Percentiles rank a stretch among this genome's conserved stretches.
These are phyloP conservation scores for Coniochaeta hoffmannii DNA, from an alignment of 2,329 filamentous ascomycete species.

Conservation along the genomic window DNA sequence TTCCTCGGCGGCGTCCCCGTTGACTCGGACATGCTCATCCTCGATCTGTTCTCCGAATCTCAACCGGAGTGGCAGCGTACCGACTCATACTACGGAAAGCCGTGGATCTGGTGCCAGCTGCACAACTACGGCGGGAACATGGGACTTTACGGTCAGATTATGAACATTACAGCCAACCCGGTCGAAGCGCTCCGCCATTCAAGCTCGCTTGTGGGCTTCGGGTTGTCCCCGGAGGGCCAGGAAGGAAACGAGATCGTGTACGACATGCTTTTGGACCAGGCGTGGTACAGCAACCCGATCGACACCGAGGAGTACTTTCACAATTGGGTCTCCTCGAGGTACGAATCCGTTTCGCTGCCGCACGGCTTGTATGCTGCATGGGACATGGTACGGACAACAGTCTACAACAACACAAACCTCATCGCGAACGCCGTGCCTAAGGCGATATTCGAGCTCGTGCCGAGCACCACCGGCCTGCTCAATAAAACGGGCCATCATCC, in stretches of 20 bases:
- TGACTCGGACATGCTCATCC: conserved; percentile 37
- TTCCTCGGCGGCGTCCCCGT: conserved; percentile 37
- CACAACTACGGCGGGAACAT: conserved; percentile 42
- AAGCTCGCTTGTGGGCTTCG: conserved; percentile 36
- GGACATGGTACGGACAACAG: conserved; percentile 34
- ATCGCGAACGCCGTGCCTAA: conserved; percentile 31
- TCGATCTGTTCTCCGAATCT: conserved; percentile 43
- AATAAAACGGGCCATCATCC: conserved; percentile 31
- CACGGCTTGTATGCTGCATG: conserved; percentile 32
- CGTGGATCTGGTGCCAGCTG: conserved; percentile 47
- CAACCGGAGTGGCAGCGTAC: conserved; percentile 43
- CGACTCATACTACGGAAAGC: conserved; percentile 40
- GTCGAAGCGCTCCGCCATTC: conserved; percentile 34
- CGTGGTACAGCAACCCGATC: conserved; percentile 35
- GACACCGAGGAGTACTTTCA: conserved; percentile 36
- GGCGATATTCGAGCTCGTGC: conserved; percentile 36
- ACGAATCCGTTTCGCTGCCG: conserved; percentile 21
- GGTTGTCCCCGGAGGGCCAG: conserved; percentile 40
- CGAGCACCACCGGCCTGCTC: conserved; percentile 30
- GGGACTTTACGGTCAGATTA: conserved; percentile 41
- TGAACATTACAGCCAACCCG: conserved; percentile 37
- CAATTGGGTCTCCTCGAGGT: conserved; percentile 35
- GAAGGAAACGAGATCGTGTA: conserved; percentile 47
- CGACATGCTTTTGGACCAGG: conserved; percentile 41
- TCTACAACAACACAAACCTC: conserved; percentile 42